A percentile compares a stretch with the other conserved stretches of the same genome.
phyloP scores from a whole-genome alignment of 345 rosid genomes.

The Boechera stricta region DNA sequence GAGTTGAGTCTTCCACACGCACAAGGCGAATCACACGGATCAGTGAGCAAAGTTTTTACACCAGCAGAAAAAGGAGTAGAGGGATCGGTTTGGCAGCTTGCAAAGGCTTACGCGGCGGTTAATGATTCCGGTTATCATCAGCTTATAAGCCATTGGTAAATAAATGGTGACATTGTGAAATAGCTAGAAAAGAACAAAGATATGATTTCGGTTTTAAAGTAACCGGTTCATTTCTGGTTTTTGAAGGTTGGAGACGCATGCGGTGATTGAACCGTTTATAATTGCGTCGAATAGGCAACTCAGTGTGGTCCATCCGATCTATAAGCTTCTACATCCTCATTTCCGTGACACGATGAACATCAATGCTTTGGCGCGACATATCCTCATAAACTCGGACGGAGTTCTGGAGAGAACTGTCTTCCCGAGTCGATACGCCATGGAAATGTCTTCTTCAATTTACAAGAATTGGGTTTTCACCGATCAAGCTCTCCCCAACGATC shows the following conservation, averaged over 20 bases:
- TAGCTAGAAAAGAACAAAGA: neutral
- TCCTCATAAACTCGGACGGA: slow-evolving; percentile 83
- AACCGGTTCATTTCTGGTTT: neutral
- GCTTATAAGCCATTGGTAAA: slow-evolving; percentile 90
- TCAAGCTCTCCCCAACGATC: slow-evolving; percentile 83
- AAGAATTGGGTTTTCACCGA: slow-evolving; percentile 79
- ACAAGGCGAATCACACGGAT: slow-evolving; percentile 71
- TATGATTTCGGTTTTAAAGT: slow-evolving; percentile 1
- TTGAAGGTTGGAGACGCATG: slow-evolving; percentile 85
- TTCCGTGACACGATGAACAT: slow-evolving; percentile 92
- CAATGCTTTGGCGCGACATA: slow-evolving; percentile 84
- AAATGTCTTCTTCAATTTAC: slow-evolving; percentile 74
- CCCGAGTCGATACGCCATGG: slow-evolving; percentile 78
- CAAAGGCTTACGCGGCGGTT: slow-evolving; percentile 88
- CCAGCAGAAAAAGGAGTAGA: slow-evolving; percentile 67
- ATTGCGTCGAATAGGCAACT: slow-evolving; percentile 82
- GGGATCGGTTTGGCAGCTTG: slow-evolving; percentile 84
- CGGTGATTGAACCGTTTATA: slow-evolving; percentile 84
- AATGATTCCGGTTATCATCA: slow-evolving; percentile 94
- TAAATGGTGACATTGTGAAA: slow-evolving; percentile 16
- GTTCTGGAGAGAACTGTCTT: slow-evolving; percentile 77
- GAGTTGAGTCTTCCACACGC: slow-evolving; percentile 91
- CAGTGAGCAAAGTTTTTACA: slow-evolving; percentile 74
- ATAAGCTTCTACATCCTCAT: slow-evolving; percentile 88
- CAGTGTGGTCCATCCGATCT: slow-evolving; percentile 85